Evolutionary conservation across 2,329 filamentous ascomycete genomes (phyloP), one percentile per base, ranked within the genome.

Genomic region (Aspergillus melleus): DNA sequence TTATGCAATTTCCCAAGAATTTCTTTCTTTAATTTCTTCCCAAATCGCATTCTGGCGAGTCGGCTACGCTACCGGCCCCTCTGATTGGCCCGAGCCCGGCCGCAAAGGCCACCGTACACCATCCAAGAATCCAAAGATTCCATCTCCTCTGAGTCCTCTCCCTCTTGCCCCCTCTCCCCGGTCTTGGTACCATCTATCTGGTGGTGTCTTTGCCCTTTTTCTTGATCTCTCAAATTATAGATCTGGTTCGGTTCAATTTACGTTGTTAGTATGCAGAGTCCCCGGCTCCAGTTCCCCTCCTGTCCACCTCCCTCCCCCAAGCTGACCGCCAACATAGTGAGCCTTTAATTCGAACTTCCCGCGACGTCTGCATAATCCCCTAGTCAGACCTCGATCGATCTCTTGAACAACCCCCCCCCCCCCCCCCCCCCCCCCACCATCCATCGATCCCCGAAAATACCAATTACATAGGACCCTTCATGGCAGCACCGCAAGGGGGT

Each of bases 401-500:
- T 49, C 46, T 19, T 50, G 42, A 54, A 49, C 42, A 50, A 24
- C 52, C 42, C 16, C 30, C 36, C 39, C 46, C 12, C 36, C 39
- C 46, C 12, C n/a, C 52, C 42, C 16, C 30, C 52, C 42, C 16
- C 30, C 36, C 39, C 46, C 12, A 32, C 56, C 20, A 24, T 46
- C 24, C 26, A 52, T 24, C 24, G 19, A 46, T 29, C 24, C 22
- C 12, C 14, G 53, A 50, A 8, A 55, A 47, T 12, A 44, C n/a
- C 24, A 54, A 36, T 24, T 55, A 19, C 29, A 47, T 30, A 60
- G 57, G 58, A 36, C 30, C 59, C 64, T 68, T 60, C 62, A 83
- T 84, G 81, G 77, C 81, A 66, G 75, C 80, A 70, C 80, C 81
- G 68, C 81, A 83, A 72, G 79, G 79, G 68, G 80, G 77, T 62